Percentiles rank a stretch among this genome's conserved stretches.
Conservation (phyloP, 2,329 filamentous ascomycete species). For the Colletotrichum cordylinicola region DNA sequence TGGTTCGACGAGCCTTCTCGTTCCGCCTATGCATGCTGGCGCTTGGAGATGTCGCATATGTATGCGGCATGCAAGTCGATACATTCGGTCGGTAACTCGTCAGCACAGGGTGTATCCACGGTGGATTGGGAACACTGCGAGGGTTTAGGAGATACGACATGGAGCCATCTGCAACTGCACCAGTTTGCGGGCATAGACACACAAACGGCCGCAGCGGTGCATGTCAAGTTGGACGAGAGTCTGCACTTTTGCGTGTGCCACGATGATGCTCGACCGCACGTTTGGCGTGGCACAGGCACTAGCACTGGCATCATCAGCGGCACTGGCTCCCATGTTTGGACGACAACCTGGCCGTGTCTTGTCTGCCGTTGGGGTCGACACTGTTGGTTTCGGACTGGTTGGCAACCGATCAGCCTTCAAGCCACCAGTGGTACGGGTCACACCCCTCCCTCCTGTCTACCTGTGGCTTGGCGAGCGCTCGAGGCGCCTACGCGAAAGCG, state of each 20-base stretch:
- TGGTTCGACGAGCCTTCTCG: neutral
- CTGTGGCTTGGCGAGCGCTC: constrained; percentile 12
- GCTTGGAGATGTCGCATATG: neutral
- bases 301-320: neutral
- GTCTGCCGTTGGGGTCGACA: neutral
- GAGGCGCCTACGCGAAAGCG: constrained; percentile 1
- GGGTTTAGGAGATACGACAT: neutral
- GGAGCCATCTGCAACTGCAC: neutral
- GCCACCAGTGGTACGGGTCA: neutral
- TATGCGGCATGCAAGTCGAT: neutral
- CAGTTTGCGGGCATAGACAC: neutral
- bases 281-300: neutral
- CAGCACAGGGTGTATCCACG: neutral
- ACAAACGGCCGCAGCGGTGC: neutral
- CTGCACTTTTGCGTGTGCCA: neutral
- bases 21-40: neutral
- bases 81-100: neutral
- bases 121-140: neutral
- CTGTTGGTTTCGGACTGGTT: constrained; percentile 6
- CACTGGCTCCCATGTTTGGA: neutral
- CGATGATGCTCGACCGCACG: neutral
- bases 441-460: neutral
- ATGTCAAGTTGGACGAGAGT: neutral
- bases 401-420: neutral
- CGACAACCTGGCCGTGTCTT: neutral